These are phyloP conservation scores for Anthracocystis panici-leucophaei DNA, from an alignment of 1,284 basidiomycete species.

Conservation along the genomic window DNA sequence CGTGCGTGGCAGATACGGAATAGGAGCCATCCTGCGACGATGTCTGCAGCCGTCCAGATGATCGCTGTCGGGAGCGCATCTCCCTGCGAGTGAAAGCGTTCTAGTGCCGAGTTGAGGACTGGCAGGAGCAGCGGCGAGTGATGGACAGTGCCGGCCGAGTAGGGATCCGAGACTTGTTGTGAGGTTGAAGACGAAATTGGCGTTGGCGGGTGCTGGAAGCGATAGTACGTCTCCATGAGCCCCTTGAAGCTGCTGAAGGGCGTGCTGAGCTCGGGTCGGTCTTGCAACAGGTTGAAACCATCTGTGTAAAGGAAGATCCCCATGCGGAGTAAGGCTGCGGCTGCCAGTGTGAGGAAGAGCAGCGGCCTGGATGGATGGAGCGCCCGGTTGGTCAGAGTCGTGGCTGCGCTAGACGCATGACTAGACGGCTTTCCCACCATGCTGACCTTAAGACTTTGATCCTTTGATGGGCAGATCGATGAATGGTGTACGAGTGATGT, in stretches of 20 bases:
- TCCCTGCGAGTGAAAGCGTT: neutral
- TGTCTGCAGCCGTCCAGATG: constrained; percentile 80
- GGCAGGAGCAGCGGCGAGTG: constrained; percentile 82
- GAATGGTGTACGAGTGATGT: constrained; percentile 3
- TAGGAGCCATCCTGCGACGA: constrained; percentile 71
- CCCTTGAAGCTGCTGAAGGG: constrained; percentile 80
- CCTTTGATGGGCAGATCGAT: neutral
- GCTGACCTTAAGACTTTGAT: neutral
- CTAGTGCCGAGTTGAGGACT: constrained; percentile 71
- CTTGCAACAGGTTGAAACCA: constrained; percentile 67
- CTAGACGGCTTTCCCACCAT: constrained; percentile 11
- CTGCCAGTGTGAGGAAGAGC: constrained; percentile 22
- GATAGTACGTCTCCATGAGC: constrained; percentile 71
- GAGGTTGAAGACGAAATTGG: constrained; percentile 12
- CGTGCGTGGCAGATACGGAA: constrained; percentile 38
- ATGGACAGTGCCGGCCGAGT: constrained; percentile 33
- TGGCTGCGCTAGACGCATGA: constrained; percentile 18
- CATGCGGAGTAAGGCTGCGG: constrained; percentile 61
- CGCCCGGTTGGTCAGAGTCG: constrained; percentile 16
- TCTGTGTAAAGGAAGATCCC: constrained; percentile 66
- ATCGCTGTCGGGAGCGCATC: constrained; percentile 73
- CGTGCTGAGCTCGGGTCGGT: constrained; percentile 80
- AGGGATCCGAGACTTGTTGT: constrained; percentile 24
- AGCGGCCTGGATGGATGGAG: constrained; percentile 24
- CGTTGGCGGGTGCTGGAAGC: constrained; percentile 30